Evolutionary conservation across 2,329 filamentous ascomycete species (phyloP), one percentile per base, ranked within the genome.

Genomic region (Penicillium sp.): DNA sequence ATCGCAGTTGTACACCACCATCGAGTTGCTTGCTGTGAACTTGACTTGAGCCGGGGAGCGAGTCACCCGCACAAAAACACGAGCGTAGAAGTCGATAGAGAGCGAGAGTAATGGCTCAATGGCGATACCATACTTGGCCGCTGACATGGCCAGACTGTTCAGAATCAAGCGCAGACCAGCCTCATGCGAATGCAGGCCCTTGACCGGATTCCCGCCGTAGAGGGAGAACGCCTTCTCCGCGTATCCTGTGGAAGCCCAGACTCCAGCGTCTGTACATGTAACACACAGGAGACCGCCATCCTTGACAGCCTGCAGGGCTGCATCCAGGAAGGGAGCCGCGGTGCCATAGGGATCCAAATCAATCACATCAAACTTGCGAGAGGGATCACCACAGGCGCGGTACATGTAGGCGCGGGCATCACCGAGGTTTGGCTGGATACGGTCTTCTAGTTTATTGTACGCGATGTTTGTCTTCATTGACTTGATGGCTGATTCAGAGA

Each of bases 291-390:
- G 76, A 4, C 93, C 93, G 1, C 91, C 91, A 58, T 96, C 88
- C 54, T 86, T 83, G 6, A 96, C 80, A 1, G 88, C 83, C 69
- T 96, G 90, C 7, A 98, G 76, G 1, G 93, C 90, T 1, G 88
- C 84, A 65, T 98, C 93, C 46, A 98, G 79, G 68, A 98, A 98
- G 1, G 88, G 87, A 8, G 88, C 88, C 1, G 91, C 93, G 0
- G 89, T 94, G 37, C 93, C 93, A 61, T 98, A 98, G 0, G 93
- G 93, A 66, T 98, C 93, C 28, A 98, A 79, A 66, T 98, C 93
- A 54, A 98, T 93, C 24, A 96, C 90, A 67, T 97, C 88, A 66
- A 95, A 98, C 60, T 79, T 83, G 62, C 82, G 57, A 32, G 67
- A 26, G 8, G 25, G 34, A 51, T 48, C 66, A 58, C 5, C 51